Evolutionary conservation across 805 yeast species (phyloP).

Genomic region (Hanseniaspora meyeri): DNA sequence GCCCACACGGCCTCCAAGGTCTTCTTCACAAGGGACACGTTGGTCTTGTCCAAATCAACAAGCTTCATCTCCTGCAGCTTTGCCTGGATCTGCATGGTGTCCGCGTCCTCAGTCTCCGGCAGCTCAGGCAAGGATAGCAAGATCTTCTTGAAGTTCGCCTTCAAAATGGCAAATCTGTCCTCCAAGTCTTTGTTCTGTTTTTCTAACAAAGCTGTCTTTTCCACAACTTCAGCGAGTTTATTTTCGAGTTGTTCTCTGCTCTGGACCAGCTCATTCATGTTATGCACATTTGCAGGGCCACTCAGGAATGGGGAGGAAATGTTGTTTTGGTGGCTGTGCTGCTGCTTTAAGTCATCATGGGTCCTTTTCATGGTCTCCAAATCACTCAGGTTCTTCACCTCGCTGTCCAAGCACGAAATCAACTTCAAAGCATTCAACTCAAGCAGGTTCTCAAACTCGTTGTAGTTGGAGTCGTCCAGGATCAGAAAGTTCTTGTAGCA

Average conservation of each 20-base stretch:
- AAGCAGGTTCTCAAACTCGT: conserved; percentile 7
- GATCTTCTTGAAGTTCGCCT: not conserved
- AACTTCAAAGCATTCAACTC: conserved; percentile 7
- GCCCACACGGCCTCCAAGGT: not conserved
- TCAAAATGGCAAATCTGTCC: not conserved
- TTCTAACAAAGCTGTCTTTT: not conserved
- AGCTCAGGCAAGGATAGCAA: not conserved
- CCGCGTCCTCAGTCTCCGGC: not conserved
- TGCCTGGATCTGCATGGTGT: not conserved
- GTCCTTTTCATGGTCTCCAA: not conserved
- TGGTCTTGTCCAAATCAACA: not conserved
- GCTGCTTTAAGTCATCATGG: not conserved
- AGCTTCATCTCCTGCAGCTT: not conserved
- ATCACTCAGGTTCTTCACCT: not conserved
- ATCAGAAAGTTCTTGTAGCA: conserved; percentile 11
- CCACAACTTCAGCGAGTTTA: not conserved
- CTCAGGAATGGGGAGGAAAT: too few relatives aligned
- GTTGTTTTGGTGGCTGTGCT: not conserved
- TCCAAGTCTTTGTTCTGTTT: not conserved
- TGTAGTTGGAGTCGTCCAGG: conserved; percentile 5
- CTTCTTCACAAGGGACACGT: not conserved
- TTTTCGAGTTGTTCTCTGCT: not conserved
- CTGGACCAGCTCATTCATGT: not conserved
- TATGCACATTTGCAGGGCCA: too few relatives aligned
- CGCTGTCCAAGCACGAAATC: conserved; percentile 2